phyloP scores from a whole-genome alignment of 1,284 basidiomycete genomes.

The Caloboletus firmus region DNA sequence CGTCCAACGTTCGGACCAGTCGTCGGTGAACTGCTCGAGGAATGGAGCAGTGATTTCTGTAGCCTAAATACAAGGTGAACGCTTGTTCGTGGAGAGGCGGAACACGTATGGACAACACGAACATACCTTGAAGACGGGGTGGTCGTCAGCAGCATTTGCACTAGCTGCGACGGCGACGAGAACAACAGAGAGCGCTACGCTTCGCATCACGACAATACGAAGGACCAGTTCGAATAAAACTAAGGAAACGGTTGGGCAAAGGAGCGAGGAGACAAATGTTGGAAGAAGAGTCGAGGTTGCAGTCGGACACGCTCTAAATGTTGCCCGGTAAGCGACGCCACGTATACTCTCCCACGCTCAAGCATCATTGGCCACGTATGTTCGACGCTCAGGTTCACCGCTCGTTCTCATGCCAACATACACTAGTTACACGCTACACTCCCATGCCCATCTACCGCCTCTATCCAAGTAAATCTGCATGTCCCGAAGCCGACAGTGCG shows the following conservation, averaged over 20 bases:
- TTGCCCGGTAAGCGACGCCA: constrained; percentile 43
- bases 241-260: constrained; percentile 36
- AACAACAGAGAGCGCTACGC: constrained; percentile 74
- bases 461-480: constrained; percentile 82
- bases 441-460: not conserved
- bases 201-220: constrained; percentile 73
- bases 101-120: constrained; percentile 4
- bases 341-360: constrained; percentile 46
- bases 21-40: constrained; percentile 94
- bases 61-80: constrained; percentile 48
- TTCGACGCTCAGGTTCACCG: not conserved
- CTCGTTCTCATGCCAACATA: constrained; percentile 19
- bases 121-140: constrained; percentile 67
- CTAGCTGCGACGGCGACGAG: constrained; percentile 64
- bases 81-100: constrained; percentile 6
- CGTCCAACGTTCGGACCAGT: constrained; percentile 92
- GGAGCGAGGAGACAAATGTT: constrained; percentile 36
- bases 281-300: constrained; percentile 13
- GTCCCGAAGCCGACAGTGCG: constrained; percentile 86
- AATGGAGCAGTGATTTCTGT: constrained; percentile 89
- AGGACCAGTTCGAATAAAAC: constrained; percentile 49
- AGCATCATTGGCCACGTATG: not conserved
- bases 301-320: constrained; percentile 36
- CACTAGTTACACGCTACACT: constrained; percentile 20
- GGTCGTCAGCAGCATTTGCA: constrained; percentile 57